These are phyloP conservation scores for Globisporangium irregulare DNA, from an alignment of 352 stramenopile species.

Conservation along the genomic window DNA sequence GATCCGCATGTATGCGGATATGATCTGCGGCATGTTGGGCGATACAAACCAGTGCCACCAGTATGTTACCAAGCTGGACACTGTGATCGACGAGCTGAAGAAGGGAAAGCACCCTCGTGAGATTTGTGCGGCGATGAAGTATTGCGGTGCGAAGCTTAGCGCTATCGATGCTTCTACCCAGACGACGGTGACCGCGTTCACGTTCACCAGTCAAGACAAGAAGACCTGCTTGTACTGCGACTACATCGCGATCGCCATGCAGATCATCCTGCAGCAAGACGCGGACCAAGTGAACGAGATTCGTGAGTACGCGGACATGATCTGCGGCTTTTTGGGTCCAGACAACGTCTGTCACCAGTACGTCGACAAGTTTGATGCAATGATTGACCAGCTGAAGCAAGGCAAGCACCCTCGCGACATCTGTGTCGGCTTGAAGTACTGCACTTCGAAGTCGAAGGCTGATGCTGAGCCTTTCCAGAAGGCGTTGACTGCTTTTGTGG, in stretches of 20 bases:
- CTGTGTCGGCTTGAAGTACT: slow-evolving; percentile 63
- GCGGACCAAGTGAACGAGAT: slow-evolving; percentile 53
- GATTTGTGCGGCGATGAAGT: slow-evolving; percentile 60
- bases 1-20: slow-evolving; percentile 62
- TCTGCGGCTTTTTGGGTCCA: slow-evolving; percentile 64
- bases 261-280: slow-evolving; percentile 57
- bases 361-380: slow-evolving; percentile 58
- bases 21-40: slow-evolving; percentile 73
- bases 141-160: slow-evolving; percentile 31
- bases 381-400: slow-evolving; percentile 61
- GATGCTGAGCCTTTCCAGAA: slow-evolving; percentile 18
- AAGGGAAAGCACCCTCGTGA: slow-evolving; percentile 61
- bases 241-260: slow-evolving; percentile 54
- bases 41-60: slow-evolving; percentile 55
- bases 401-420: slow-evolving; percentile 67
- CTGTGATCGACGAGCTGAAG: slow-evolving; percentile 55
- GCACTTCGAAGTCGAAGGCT: slow-evolving; percentile 17
- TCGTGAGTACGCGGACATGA: slow-evolving; percentile 66
- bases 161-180: slow-evolving; percentile 17
- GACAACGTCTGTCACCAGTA: slow-evolving; percentile 68
- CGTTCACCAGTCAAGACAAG: slow-evolving; percentile 19
- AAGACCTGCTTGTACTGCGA: slow-evolving; percentile 61
- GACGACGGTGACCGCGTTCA: slow-evolving; percentile 29
- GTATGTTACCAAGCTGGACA: slow-evolving; percentile 70
- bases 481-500: slow-evolving; percentile 33